Conservation (phyloP, 2,329 filamentous ascomycete species). For the Aspergillus chevalieri region DNA sequence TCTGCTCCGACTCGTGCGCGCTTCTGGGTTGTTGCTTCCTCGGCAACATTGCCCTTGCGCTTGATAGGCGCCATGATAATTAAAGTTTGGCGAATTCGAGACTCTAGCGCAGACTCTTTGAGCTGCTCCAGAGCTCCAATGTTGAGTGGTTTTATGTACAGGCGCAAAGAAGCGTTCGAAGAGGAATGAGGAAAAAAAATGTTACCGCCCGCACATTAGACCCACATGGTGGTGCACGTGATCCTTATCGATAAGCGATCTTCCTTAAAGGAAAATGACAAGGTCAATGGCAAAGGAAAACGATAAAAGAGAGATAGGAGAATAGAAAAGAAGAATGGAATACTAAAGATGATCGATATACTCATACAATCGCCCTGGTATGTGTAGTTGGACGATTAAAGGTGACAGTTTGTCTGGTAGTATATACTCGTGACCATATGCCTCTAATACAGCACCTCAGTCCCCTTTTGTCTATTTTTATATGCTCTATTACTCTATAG, state of each 20-base stretch:
- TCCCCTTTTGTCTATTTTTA: conserved; percentile 1
- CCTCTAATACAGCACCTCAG: conserved; percentile 7
- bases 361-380: no score
- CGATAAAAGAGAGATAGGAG: no score
- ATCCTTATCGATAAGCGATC: conserved; percentile 3
- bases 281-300: no score
- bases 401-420: no score
- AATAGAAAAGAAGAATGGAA: no score
- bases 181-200: conserved; percentile 15
- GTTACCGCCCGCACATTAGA: background rate
- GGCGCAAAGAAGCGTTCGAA: conserved; percentile 17
- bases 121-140: conserved; percentile 19
- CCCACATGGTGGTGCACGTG: no score
- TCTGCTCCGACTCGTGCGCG: conserved; percentile 35
- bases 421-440: background rate
- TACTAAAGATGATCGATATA: no score
- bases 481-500: no score
- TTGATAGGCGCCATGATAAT: conserved; percentile 40
- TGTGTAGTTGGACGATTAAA: no score
- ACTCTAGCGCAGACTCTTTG: conserved; percentile 19
- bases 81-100: conserved; percentile 18
- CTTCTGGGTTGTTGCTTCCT: conserved; percentile 33
- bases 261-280: background rate
- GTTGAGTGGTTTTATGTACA: conserved; percentile 4
- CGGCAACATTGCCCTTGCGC: conserved; percentile 38